Base-by-base conservation (phyloP, 768 basidiomycete species). In the Termitomyces sp. region DNA sequence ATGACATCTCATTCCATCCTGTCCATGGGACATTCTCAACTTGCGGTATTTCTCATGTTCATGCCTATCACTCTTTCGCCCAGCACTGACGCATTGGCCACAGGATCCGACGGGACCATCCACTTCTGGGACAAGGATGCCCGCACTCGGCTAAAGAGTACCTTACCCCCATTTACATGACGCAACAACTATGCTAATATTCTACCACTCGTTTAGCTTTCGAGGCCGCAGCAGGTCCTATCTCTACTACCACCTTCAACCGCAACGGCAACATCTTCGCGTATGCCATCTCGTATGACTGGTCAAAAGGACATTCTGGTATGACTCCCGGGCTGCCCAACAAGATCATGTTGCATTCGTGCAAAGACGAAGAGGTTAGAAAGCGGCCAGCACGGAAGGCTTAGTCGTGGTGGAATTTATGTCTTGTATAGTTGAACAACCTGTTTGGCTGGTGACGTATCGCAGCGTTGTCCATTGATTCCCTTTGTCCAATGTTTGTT, bases 61-160 rank as follows among this genome's bases (percentile, higher is more conserved):
- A 38, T 20, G 16, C 7, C 43, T 32, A 4, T 20, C 33, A 32
- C 54, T 10, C 55, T 55, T 66, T 68, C 61, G 28, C 16, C 49
- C 9, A 16, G 23, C 6, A 51, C 55, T 23, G 46, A 33, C 30
- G 35, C 5, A 33, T 59, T 43, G 26, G 18, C 50, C 8, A 55
- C 55, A 89, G 89, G 89, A 10, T 81, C 89, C 46, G 93, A 95
- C 64, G 93, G 93, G 20, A 88, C 88, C 3, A 87, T 95, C 70
- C 89, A 93, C 79, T 92, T 90, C 72, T 96, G 94, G 94, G 94
- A 97, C 74, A 95, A 94, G 74, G 90, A 95, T 65, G 87, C 90
- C 8, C 88, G 94, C 59, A 93, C 90, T 7, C 87, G 95, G 43
- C 82, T 98, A 75, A 97, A 95, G 77, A 86, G 93, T 95, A 64